Base-by-base conservation (phyloP, 768 basidiomycete genomes). In the Mycena indigotica region DNA sequence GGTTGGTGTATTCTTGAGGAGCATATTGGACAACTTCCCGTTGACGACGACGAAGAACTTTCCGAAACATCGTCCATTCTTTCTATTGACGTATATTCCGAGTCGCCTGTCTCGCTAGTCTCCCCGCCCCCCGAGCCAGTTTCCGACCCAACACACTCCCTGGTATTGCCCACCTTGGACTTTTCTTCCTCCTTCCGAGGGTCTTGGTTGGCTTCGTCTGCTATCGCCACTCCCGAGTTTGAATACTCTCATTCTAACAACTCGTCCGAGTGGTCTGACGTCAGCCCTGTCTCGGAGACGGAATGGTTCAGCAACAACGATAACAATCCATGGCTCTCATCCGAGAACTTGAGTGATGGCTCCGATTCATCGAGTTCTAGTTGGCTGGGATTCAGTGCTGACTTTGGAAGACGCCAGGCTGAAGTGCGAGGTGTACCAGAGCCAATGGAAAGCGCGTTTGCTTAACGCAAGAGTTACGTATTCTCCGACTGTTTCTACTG, bases 1-100 rank as follows among this genome's bases (percentile, higher is more conserved):
- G 87, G 86, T 0, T 93, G 91, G 91, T 93, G 89, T 72, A 76
- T 79, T 0, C 70, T 93, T 17, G 84, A 90, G 66, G 89, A 91
- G 68, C 59, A 75, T 45, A 52, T 61, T 58, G 25, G 24, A 12
- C 12, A 23, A 13, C 39, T 56, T 19, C 62, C 61, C 21, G 56
- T 70, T 8, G 58, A 67, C 28, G 45, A 61, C 5, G 73, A 72
- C 23, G 74, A 73, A 6, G 53, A 52, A 17, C 60, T 70, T 23
- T 75, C 72, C 2, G 72, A 73, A 21, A 63, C 69, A 19, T 72
- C 71, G 5, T 75, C 73, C 8, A 57, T 67, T 26, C 55, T 67
- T 3, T 72, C 71, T 16, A 65, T 61, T 49, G 62, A 50, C 21
- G n/a, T n/a, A n/a, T n/a, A n/a, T n/a, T n/a, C n/a, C n/a, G n/a